These are phyloP conservation scores for Eucalyptus regnans DNA, from an alignment of 345 rosid species.

Conservation along the genomic window DNA sequence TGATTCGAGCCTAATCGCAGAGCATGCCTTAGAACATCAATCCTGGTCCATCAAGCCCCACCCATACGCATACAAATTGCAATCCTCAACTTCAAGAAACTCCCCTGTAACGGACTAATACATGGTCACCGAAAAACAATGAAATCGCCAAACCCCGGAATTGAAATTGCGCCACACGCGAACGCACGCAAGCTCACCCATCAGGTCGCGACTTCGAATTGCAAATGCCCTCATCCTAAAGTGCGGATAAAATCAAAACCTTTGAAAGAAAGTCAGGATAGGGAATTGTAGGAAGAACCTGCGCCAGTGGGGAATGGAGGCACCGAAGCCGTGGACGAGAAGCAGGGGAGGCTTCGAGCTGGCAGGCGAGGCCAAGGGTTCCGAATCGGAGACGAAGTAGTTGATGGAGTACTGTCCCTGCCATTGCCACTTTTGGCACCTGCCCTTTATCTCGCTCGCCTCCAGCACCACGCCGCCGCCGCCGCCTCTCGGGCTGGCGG, in stretches of 20 bases:
- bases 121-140: background rate
- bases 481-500: background rate
- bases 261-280: background rate
- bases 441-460: constrained; percentile 34
- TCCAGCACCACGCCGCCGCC: constrained; percentile 1
- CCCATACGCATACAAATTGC: background rate
- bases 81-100: background rate
- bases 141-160: background rate
- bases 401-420: constrained; percentile 60
- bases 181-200: background rate
- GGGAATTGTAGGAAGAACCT: constrained; percentile 24
- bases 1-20: background rate
- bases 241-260: background rate
- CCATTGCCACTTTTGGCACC: constrained; percentile 55
- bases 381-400: constrained; percentile 41
- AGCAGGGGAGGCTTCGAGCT: constrained; percentile 34
- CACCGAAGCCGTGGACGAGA: constrained; percentile 90
- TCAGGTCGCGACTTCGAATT: background rate
- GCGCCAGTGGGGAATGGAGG: constrained; percentile 91
- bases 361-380: constrained; percentile 12
- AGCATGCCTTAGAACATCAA: background rate
- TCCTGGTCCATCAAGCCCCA: background rate
- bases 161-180: background rate
- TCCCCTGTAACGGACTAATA: background rate
- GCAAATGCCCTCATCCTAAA: background rate